Evolutionary conservation across 768 basidiomycete genomes (phyloP).

Genomic region (Chiua virens): DNA sequence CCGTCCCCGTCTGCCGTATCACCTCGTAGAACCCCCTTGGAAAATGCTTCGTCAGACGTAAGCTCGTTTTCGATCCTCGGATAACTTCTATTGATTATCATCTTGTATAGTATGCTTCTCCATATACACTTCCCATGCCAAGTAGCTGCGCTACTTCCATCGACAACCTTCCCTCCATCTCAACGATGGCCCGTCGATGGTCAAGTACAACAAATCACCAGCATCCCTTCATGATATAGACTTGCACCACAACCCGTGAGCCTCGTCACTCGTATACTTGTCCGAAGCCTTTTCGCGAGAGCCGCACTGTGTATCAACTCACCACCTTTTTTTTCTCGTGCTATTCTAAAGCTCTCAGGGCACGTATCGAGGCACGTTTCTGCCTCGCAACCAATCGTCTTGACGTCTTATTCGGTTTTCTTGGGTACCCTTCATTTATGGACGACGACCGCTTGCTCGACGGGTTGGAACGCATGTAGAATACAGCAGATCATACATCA

Average conservation of each 20-base stretch:
- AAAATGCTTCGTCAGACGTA: slow-evolving; percentile 28
- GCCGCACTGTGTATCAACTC: slow-evolving; percentile 16
- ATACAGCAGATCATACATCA: slow-evolving; percentile 28
- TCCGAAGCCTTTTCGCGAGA: slow-evolving; percentile 9
- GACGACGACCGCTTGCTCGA: slow-evolving; percentile 25
- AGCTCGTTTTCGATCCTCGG: neutral
- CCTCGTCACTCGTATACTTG: slow-evolving; percentile 1
- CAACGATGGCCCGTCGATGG: slow-evolving; percentile 38
- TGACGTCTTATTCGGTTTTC: slow-evolving; percentile 30
- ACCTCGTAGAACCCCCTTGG: slow-evolving; percentile 25
- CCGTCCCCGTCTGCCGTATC: slow-evolving; percentile 28
- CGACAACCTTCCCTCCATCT: slow-evolving; percentile 35
- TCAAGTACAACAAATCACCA: slow-evolving; percentile 33
- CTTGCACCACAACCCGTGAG: slow-evolving; percentile 3
- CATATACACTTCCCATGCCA: slow-evolving; percentile 25
- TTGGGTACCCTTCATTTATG: slow-evolving; percentile 24
- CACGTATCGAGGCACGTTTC: too few species aligned
- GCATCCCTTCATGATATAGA: slow-evolving; percentile 36
- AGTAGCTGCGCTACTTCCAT: slow-evolving; percentile 31
- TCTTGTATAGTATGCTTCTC: slow-evolving; percentile 17
- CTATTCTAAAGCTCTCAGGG: slow-evolving; percentile 12
- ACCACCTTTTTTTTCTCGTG: neutral
- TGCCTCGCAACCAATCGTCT: slow-evolving; percentile 19
- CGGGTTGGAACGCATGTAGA: slow-evolving; percentile 36
- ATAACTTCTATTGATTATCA: slow-evolving; percentile 4